These are phyloP conservation scores for Takashimella tepidaria DNA, from an alignment of 1,284 basidiomycete species.

Conservation along the genomic window DNA sequence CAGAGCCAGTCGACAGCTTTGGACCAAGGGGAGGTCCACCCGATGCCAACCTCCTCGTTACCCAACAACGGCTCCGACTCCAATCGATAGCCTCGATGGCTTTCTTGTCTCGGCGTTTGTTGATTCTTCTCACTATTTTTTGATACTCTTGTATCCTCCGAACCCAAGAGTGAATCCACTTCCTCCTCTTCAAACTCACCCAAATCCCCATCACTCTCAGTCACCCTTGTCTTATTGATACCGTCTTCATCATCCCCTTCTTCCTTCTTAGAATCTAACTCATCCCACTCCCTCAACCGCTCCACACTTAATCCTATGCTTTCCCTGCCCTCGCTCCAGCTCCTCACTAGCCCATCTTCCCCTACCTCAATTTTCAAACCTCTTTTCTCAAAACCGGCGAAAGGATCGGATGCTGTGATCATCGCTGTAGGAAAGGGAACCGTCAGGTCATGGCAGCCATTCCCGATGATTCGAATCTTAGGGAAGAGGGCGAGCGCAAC, in stretches of 20 bases:
- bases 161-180: neutral
- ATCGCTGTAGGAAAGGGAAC: slow-evolving; percentile 77
- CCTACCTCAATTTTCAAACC: slow-evolving; percentile 59
- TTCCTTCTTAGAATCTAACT: neutral
- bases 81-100: no score
- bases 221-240: neutral
- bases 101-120: no score
- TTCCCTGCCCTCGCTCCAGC: neutral
- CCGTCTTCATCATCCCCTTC: neutral
- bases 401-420: slow-evolving; percentile 66
- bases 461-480: slow-evolving; percentile 74
- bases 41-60: neutral
- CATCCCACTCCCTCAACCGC: neutral
- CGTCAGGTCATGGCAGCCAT: slow-evolving; percentile 73
- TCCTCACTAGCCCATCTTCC: neutral
- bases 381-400: slow-evolving; percentile 55
- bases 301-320: slow-evolving; percentile 1
- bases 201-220: neutral
- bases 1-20: neutral
- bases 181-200: neutral
- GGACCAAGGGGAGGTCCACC: neutral
- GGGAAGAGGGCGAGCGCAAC: slow-evolving; percentile 66
- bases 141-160: neutral
- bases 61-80: no score
- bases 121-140: neutral